Base-by-base conservation (phyloP, 208 protist species). In the Trypanosoma melophagium region DNA sequence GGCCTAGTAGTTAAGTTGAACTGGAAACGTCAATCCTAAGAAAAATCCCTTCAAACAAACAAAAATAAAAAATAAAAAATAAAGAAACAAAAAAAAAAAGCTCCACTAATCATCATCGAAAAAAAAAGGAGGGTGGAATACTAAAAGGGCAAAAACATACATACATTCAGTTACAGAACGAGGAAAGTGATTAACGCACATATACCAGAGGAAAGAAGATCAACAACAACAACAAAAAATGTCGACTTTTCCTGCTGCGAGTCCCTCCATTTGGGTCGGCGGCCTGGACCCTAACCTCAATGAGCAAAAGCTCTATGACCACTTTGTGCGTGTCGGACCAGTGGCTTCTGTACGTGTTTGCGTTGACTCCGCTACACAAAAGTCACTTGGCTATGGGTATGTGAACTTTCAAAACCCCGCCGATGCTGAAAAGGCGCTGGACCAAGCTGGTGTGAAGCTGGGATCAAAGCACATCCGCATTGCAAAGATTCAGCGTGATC, bases 401-500 rank as follows among this genome's bases (percentile, higher is more conserved):
- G 97, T 99, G 40, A 99, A 99, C 96, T 99, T 99, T 74, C 96
- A 99, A 82, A 97, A 96, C 76, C 81, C 90, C 56, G 81, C 90
- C 28, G 98, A 99, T 87, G 98, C 98, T 44, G 98, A 99, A 83
- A 95, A 98, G 80, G 98, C 98, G 12, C 76, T 99, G 47, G 98
- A 99, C 69, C 98, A 97, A 38, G 86, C 99, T 58, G 99, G 99
- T 84, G 88, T 88, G 4, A 84, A 81, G 69, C 96, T 99, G 45
- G 94, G 94, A 41, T 85, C 74, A 60, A 86, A 88, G 60, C 92
- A 97, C 74, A 96, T 97, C 68, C 96, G 98, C 77, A 98, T 99
- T 81, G 98, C 99, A 90, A 99, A 97, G 95, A 97, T 94, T 70
- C 97, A 99, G 83, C 94, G 98, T 65, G 98, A 99, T 81, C 98